Percentiles rank a stretch among this genome's conserved stretches.
phyloP scores from a whole-genome alignment of 441 rosid genomes.

The Breynia disticha region DNA sequence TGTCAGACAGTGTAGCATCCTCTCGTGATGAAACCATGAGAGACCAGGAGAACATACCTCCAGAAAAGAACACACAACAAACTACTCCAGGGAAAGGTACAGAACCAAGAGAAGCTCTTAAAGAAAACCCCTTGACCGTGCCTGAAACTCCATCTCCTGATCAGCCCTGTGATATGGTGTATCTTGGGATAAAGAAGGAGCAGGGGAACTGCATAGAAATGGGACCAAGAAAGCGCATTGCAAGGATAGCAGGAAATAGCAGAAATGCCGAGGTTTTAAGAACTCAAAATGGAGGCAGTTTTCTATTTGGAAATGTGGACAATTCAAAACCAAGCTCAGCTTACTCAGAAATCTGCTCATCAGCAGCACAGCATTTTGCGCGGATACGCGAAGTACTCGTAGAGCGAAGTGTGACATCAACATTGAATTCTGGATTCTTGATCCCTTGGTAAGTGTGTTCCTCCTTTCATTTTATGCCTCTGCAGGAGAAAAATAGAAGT shows the following conservation, averaged over 20 bases:
- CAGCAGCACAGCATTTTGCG: conserved; percentile 90
- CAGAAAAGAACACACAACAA: conserved; percentile 49
- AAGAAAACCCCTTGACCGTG: conserved; percentile 66
- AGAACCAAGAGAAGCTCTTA: conserved; percentile 40
- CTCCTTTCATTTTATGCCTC: not conserved
- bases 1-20: conserved; percentile 43
- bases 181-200: conserved; percentile 56
- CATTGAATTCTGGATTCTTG: conserved; percentile 85
- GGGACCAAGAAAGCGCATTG: conserved; percentile 62
- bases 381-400: conserved; percentile 87
- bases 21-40: conserved; percentile 39
- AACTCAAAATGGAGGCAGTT: conserved; percentile 47
- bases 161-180: conserved; percentile 54
- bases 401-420: conserved; percentile 80
- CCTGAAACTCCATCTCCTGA: conserved; percentile 99
- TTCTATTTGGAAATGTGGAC: conserved; percentile 51
- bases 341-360: conserved; percentile 77
- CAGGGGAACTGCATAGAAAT: conserved; percentile 50
- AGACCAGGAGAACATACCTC: conserved; percentile 78
- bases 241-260: conserved; percentile 50
- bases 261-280: conserved; percentile 41
- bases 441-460: conserved; percentile 72
- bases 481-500: not conserved
- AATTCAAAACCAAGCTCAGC: conserved; percentile 50
- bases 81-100: conserved; percentile 71